Evolutionary conservation across 139 green algal species (phyloP).

Genomic region (Closterium sp.): DNA sequence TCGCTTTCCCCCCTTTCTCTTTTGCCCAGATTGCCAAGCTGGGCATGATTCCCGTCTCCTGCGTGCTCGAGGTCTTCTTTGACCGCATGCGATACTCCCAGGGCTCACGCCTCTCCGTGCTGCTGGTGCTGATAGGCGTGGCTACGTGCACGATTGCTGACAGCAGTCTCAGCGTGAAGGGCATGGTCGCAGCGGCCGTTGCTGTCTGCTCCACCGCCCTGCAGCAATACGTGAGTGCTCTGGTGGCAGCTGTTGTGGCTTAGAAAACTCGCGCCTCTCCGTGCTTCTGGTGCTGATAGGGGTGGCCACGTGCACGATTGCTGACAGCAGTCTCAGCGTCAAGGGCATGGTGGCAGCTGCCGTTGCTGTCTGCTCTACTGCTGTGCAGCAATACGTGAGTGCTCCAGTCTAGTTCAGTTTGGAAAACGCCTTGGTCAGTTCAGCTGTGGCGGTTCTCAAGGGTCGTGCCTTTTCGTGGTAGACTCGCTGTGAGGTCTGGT

Average conservation of each 20-base stretch:
- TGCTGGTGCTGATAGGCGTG: constrained; percentile 76
- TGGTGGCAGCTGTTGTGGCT: background rate
- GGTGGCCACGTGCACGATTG: constrained; percentile 59
- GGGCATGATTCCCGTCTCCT: constrained; percentile 91
- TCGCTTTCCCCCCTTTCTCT: too few relatives aligned
- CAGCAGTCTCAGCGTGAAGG: constrained; percentile 36
- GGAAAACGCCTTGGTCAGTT: too few relatives aligned
- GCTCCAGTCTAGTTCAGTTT: background rate
- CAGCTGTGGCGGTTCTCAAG: too few relatives aligned
- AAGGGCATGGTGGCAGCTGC: background rate
- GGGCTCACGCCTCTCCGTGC: constrained; percentile 61
- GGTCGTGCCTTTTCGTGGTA: too few relatives aligned
- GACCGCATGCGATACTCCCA: constrained; percentile 63
- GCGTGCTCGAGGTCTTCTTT: constrained; percentile 81
- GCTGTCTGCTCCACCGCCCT: constrained; percentile 37
- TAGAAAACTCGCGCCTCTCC: constrained; percentile 50
- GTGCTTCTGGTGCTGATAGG: constrained; percentile 76
- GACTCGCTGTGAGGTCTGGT: too few relatives aligned
- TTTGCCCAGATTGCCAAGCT: constrained; percentile 80
- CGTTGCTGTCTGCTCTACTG: constrained; percentile 6
- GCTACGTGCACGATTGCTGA: constrained; percentile 49
- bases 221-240: constrained; percentile 51
- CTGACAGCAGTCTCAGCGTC: constrained; percentile 38
- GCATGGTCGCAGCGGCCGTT: constrained; percentile 36
- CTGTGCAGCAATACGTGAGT: constrained; percentile 48